Evolutionary conservation across 441 rosid genomes (phyloP).

Genomic region (Dalechampia spathulata): DNA sequence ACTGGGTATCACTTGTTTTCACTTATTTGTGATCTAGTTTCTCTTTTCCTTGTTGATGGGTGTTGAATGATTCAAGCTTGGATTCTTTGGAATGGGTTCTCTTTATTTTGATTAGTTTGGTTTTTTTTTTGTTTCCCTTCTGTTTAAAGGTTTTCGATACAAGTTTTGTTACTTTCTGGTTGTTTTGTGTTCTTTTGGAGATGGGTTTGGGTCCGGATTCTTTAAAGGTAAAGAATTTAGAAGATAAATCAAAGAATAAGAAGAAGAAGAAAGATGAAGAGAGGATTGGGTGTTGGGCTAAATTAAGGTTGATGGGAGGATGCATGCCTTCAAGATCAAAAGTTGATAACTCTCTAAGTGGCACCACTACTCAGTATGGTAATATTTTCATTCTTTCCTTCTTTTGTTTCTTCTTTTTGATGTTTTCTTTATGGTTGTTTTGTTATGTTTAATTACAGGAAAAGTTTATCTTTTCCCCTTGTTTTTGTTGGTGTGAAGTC

Average conservation of each 20-base stretch:
- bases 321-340: slow-evolving; percentile 96
- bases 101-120: slow-evolving; percentile 12
- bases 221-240: slow-evolving; percentile 36
- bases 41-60: slow-evolving; percentile 1
- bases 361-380: slow-evolving; percentile 51
- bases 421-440: neutral
- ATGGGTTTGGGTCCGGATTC: slow-evolving; percentile 50
- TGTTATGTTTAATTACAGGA: slow-evolving; percentile 2
- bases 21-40: slow-evolving; percentile 3
- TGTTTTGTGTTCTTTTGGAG: slow-evolving; percentile 15
- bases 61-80: slow-evolving; percentile 4
- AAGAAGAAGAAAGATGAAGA: slow-evolving; percentile 30
- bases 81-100: slow-evolving; percentile 22
- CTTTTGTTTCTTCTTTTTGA: neutral
- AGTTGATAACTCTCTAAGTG: slow-evolving; percentile 78
- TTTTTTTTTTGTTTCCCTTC: no score
- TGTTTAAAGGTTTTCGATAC: slow-evolving; percentile 6
- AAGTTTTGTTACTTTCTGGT: slow-evolving; percentile 15
- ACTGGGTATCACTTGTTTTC: slow-evolving; percentile 30
- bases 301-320: slow-evolving; percentile 45
- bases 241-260: slow-evolving; percentile 30
- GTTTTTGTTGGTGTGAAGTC: neutral
- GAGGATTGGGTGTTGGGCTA: slow-evolving; percentile 69
- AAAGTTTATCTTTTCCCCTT: neutral
- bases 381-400: slow-evolving; percentile 17